Evolutionary conservation across 192 early-diverging fungal species (phyloP).

Genomic region (Chytriomyces confervae): DNA sequence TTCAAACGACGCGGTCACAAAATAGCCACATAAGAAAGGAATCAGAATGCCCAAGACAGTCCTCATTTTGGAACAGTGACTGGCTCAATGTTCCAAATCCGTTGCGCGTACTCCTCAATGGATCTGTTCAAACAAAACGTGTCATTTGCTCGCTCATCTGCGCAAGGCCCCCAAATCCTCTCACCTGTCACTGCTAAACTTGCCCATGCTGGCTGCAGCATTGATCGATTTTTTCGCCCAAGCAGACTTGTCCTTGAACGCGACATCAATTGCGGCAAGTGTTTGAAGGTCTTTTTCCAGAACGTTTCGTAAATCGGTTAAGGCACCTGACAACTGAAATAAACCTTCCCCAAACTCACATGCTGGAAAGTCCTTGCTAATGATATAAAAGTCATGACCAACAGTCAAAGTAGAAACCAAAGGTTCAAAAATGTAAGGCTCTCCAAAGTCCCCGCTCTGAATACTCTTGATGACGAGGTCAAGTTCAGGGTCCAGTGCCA

Average conservation of each 20-base stretch:
- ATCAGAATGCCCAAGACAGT: background rate
- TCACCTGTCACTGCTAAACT: constrained; percentile 79
- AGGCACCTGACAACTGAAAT: constrained; percentile 15
- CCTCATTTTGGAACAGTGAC: background rate
- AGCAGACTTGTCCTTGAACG: constrained; percentile 78
- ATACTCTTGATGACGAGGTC: constrained; percentile 82
- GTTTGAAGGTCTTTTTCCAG: constrained; percentile 72
- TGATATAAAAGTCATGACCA: constrained; percentile 87
- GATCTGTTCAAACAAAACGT: constrained; percentile 44
- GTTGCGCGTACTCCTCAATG: constrained; percentile 90
- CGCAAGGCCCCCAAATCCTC: constrained; percentile 43
- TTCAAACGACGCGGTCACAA: no score
- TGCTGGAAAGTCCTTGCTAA: constrained; percentile 85
- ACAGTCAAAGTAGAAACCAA: constrained; percentile 59
- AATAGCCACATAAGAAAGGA: background rate
- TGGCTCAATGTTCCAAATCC: constrained; percentile 79
- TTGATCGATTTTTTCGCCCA: constrained; percentile 92
- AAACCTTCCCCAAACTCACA: constrained; percentile 45
- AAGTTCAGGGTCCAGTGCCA: constrained; percentile 79
- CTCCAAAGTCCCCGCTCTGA: constrained; percentile 82
- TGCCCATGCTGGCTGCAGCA: constrained; percentile 91
- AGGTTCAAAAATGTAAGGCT: constrained; percentile 56
- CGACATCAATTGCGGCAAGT: constrained; percentile 80
- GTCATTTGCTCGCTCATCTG: background rate
- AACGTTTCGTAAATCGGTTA: background rate